Evolutionary conservation across 495 filamentous ascomycete species (phyloP), one percentile per base, ranked within the genome.

Genomic region (Lichenothelia convexa): DNA sequence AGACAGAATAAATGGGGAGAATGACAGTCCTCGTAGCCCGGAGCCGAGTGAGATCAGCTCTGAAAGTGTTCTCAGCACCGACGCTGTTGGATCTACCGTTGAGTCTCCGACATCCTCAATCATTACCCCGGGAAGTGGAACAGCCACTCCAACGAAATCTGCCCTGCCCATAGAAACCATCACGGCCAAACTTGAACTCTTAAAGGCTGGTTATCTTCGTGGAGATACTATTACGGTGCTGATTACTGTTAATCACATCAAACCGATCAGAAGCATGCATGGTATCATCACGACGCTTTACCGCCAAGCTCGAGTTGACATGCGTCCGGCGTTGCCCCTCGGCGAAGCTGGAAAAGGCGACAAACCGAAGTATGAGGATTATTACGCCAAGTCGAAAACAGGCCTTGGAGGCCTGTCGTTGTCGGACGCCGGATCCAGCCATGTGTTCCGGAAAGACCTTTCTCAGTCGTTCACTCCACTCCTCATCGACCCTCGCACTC

Each of bases 281-380:
- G 89, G 89, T 0, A 79, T 94, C 34, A 89, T 97, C 39, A 65
- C 93, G 19, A 97, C 89, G 1, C 62, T 97, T 3, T 93, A 93
- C 51, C 72, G 89, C 30, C 78, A 91, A 55, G 85, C 84, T 6
- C 76, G 84, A 7, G 87, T 95, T 19, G 91, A 97, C 48, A 74
- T 86, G 30, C 71, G 84, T 43, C 85, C 87, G 2, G 65, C 65
- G 15, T 63, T 76, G 36, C 66, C 74, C 4, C 54, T 82, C 3
- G 75, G 73, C 16, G 57, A 62, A 8, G 59, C 71, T 9, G 60
- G 62, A 32, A 62, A 73, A 38, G 67, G 73, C 12, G 78, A 76
- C 43, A 75, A 75, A 41, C 31, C 66, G 16, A 75, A 74, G 44
- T 82, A 78, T 44, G 83, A 92, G 44, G 81, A 91, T 39, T 80